Evolutionary conservation across 2,329 filamentous ascomycete genomes (phyloP), one percentile per base, ranked within the genome.

Genomic region (Pseudodiploospora longispora): DNA sequence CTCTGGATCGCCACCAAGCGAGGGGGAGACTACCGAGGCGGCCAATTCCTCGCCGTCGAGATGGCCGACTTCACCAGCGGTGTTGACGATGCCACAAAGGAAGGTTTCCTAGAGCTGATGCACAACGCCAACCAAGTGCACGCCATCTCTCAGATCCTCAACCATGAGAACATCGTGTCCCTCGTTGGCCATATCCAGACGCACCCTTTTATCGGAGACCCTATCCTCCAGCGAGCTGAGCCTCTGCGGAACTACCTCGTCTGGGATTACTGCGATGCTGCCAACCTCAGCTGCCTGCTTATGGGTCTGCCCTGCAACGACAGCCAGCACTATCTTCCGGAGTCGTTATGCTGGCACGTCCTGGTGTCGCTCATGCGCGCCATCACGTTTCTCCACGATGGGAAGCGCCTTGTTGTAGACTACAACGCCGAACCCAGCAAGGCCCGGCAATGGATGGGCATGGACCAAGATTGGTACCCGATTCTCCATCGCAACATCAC

Each of bases 291-390:
- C 27, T 62, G 63, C 30, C 50, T 77, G 8, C 59, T 74, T 27
- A 38, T 59, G 3, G 53, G 59, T 10, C 50, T 59, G 28, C 51
- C 48, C 4, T 47, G 52, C 10, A 35, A 43, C 2, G 30, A 48
- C 30, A 10, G 49, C 5, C 35, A 43, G 4, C 56, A 54, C 9
- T 72, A 71, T 49, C 54, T 76, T 9, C 74, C 74, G 0, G 75
- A 79, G 51, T 63, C 65, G 3, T 60, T 79, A 9, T 74, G 74
- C 49, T 80, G 75, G 75, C 75, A 79, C 52, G 74, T 79, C 6
- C 61, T 73, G 9, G 55, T 62, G 8, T 70, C 68, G 6, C 56
- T 78, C 38, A 57, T 71, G 10, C 62, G 64, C n/a, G 74, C 72
- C 3, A 62, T 78, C 34, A 57, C 69, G 30, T 78, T 71, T 64